Conservation (phyloP, 1,284 basidiomycete genomes). For the Fomitopsis betulina region DNA sequence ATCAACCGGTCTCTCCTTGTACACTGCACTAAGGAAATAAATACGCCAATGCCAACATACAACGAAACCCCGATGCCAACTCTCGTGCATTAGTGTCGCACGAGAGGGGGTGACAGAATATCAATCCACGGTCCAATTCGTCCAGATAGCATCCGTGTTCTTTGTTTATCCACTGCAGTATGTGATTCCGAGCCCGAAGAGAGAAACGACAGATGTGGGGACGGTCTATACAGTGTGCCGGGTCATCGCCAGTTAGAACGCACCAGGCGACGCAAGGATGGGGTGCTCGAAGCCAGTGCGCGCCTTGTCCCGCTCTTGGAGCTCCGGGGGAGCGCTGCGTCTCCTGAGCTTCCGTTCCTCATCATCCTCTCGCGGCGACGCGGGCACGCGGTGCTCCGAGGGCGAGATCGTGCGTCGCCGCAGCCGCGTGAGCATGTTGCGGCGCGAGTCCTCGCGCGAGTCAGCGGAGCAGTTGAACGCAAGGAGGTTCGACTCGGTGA, state of each 20-base stretch:
- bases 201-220: neutral
- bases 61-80: slow-evolving; percentile 12
- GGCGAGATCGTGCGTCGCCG: slow-evolving; percentile 45
- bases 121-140: slow-evolving; percentile 6
- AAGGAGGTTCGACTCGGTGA: slow-evolving; percentile 50
- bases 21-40: slow-evolving; percentile 14
- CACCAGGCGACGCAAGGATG: slow-evolving; percentile 33
- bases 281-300: slow-evolving; percentile 33
- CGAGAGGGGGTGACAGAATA: slow-evolving; percentile 12
- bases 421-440: slow-evolving; percentile 62
- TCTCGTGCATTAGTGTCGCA: slow-evolving; percentile 8
- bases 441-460: slow-evolving; percentile 48
- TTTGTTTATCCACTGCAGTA: slow-evolving; percentile 6
- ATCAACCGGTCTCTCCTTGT: slow-evolving; percentile 11
- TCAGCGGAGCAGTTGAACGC: slow-evolving; percentile 32
- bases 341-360: slow-evolving; percentile 31
- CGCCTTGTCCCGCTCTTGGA: slow-evolving; percentile 22
- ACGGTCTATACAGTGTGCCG: slow-evolving; percentile 5
- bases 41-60: slow-evolving; percentile 18
- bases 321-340: slow-evolving; percentile 36
- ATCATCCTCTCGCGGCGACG: slow-evolving; percentile 20
- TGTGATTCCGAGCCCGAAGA: neutral
- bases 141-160: slow-evolving; percentile 7
- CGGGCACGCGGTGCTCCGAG: slow-evolving; percentile 18
- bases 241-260: slow-evolving; percentile 28